Evolutionary conservation across 1,139 yeast genomes (phyloP).

Genomic region (Trichomonascaceae sp.): DNA sequence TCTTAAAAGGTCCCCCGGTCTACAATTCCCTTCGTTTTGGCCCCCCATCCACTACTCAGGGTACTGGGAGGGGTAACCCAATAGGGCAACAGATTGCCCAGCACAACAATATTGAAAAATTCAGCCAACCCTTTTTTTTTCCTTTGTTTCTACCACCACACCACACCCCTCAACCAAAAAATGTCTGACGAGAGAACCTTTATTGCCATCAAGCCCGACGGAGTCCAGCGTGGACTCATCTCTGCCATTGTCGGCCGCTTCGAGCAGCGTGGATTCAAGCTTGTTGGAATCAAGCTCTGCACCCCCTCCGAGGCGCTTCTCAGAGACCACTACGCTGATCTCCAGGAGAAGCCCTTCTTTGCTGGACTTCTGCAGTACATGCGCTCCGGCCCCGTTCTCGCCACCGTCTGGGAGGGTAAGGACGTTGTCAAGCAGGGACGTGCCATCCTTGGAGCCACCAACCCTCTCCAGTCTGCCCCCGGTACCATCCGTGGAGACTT

Average conservation of each 20-base stretch:
- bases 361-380: slow-evolving; percentile 86
- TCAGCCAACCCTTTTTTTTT: too few relatives aligned
- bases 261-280: slow-evolving; percentile 94
- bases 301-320: slow-evolving; percentile 78
- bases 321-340: slow-evolving; percentile 92
- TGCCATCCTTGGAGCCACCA: slow-evolving; percentile 96
- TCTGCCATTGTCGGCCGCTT: slow-evolving; percentile 85
- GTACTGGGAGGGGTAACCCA: too few relatives aligned
- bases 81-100: too few relatives aligned
- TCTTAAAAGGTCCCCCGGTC: too few relatives aligned
- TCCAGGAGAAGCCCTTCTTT: slow-evolving; percentile 94
- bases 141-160: too few relatives aligned
- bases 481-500: slow-evolving; percentile 99
- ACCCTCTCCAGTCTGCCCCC: slow-evolving; percentile 94
- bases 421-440: slow-evolving; percentile 99
- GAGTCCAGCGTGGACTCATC: slow-evolving; percentile 98
- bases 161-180: too few relatives aligned
- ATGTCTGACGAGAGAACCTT: slow-evolving; percentile 83
- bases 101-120: too few relatives aligned
- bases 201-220: slow-evolving; percentile 99
- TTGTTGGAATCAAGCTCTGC: slow-evolving; percentile 88
- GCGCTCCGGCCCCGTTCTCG: slow-evolving; percentile 97
- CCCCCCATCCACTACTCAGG: too few relatives aligned
- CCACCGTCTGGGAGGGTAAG: slow-evolving; percentile 99
- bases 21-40: too few relatives aligned